Evolutionary conservation across 1,139 yeast genomes (phyloP).

Genomic region (Debaryomyces sp.): DNA sequence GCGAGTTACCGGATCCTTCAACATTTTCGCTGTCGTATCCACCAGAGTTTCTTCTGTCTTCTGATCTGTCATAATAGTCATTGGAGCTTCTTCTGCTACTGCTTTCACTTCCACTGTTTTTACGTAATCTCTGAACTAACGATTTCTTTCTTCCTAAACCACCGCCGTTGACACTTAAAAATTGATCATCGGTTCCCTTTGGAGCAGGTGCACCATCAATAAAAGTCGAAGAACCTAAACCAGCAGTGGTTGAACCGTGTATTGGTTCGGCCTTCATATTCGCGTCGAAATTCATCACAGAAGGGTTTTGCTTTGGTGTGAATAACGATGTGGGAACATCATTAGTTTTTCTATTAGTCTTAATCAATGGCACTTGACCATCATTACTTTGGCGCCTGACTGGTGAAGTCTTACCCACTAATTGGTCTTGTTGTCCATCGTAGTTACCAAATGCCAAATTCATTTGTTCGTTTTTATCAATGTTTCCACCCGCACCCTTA

Average conservation of each 20-base stretch:
- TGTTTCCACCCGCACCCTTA: conserved; percentile 56
- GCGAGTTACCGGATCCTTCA: conserved; percentile 44
- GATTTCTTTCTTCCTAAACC: conserved; percentile 75
- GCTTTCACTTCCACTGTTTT: conserved; percentile 41
- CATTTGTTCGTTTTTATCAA: conserved; percentile 56
- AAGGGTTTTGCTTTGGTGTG: conserved; percentile 50
- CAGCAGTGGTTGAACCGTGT: conserved; percentile 84
- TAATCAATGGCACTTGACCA: conserved; percentile 14
- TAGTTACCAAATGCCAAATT: conserved; percentile 64
- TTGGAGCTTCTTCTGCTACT: conserved; percentile 37
- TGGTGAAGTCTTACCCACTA: conserved; percentile 29
- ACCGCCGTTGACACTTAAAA: conserved; percentile 28
- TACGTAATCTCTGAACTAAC: conserved; percentile 64
- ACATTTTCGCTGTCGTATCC: conserved; percentile 30
- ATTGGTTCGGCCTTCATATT: conserved; percentile 67
- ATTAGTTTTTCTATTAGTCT: conserved; percentile 14
- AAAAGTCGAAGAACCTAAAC: conserved; percentile 90
- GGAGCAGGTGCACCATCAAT: conserved; percentile 97
- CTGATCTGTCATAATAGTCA: conserved; percentile 24
- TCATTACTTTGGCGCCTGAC: conserved; percentile 18
- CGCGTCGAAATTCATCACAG: conserved; percentile 72
- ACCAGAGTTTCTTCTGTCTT: conserved; percentile 26
- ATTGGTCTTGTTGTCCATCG: conserved; percentile 37
- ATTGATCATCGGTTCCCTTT: conserved; percentile 28
- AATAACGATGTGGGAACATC: conserved; percentile 26